phyloP scores from a whole-genome alignment of 2,329 filamentous ascomycete species.

The Penicillium sp. region DNA sequence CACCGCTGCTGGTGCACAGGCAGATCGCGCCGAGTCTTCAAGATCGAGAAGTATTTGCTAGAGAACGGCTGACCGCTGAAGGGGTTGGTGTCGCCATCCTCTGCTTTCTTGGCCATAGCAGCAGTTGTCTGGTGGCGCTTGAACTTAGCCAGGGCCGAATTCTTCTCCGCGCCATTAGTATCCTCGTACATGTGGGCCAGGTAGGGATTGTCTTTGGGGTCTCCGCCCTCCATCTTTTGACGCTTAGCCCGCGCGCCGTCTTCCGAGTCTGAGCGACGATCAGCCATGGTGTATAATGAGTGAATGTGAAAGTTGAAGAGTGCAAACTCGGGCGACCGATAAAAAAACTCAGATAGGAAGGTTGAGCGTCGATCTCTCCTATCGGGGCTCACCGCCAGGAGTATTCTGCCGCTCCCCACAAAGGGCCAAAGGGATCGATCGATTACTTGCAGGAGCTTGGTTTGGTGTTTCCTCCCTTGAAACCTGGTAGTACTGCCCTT shows the following conservation, averaged over 20 bases:
- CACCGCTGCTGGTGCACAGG: conserved; percentile 90
- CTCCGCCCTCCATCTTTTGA: conserved; percentile 51
- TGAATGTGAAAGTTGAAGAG: conserved; percentile 10
- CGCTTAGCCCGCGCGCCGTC: conserved; percentile 54
- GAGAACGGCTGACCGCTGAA: conserved; percentile 80
- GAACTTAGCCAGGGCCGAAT: conserved; percentile 63
- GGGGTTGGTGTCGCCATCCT: conserved; percentile 79
- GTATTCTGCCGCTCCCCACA: conserved; percentile 33
- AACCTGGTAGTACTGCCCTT: background rate
- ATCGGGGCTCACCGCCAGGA: conserved; percentile 25
- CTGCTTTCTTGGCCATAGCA: conserved; percentile 67
- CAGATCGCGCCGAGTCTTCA: conserved; percentile 78
- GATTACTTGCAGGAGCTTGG: conserved; percentile 4
- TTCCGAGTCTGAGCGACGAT: conserved; percentile 55
- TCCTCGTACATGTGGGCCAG: conserved; percentile 77
- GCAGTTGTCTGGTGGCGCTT: conserved; percentile 79
- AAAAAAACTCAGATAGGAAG: conserved; percentile 35
- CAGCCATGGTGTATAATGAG: conserved; percentile 49
- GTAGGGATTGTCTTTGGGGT: conserved; percentile 74
- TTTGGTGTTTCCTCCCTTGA: background rate
- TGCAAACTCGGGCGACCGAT: conserved; percentile 16
- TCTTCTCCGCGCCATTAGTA: conserved; percentile 32
- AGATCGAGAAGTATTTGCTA: conserved; percentile 83
- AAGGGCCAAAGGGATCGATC: conserved; percentile 31
- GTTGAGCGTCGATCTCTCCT: conserved; percentile 30